Evolutionary conservation across 1,284 basidiomycete genomes (phyloP), one percentile per base, ranked within the genome.

Genomic region (Ustilago hordei): DNA sequence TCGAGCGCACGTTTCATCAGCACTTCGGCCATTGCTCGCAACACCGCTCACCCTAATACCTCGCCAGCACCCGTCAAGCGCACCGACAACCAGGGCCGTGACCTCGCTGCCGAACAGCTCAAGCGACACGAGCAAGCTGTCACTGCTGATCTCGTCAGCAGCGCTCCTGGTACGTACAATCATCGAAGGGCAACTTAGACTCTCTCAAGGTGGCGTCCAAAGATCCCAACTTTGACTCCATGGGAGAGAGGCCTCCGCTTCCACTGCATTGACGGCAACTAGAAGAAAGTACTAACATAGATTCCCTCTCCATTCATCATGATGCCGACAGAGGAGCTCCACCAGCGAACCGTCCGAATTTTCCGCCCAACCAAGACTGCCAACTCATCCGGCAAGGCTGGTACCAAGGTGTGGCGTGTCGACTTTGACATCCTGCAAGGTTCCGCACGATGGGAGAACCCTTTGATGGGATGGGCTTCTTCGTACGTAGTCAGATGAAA

Each of bases 371-470:
- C 95, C 28, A 93, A 94, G 79, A 95, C 94, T 78, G 96, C 95
- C 9, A 98, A 96, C 91, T 95, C 98, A 87, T 95, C 93, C 59
- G 95, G 94, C 59, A 90, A 79, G 71, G 92, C 91, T 58, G 95
- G 96, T 87, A 91, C 91, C 28, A 90, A 92, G 81, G 91, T 92
- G 81, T 99, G 96, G 96, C 89, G 94, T 77, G 91, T 99, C 83
- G 96, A 99, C 87, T 99, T 92, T 89, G 96, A 99, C 83, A 92
- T 92, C 67, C 88, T 98, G 19, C 91, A 91, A 77, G 94, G 95
- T 50, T 91, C 90, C 38, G 95, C 93, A 13, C 90, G 96, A 70
- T 99, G 96, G 96, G 95, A 98, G 90, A 98, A 98, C 86, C 94
- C 95, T n/a, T 87, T 99, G 81, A 99, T 99, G 93, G 96, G 96